A percentile compares a stretch with the other conserved stretches of the same genome.
These are phyloP conservation scores for Encephalitozoon romaleae DNA, from an alignment of 371 early-diverging fungal genomes.

Conservation along the genomic window DNA sequence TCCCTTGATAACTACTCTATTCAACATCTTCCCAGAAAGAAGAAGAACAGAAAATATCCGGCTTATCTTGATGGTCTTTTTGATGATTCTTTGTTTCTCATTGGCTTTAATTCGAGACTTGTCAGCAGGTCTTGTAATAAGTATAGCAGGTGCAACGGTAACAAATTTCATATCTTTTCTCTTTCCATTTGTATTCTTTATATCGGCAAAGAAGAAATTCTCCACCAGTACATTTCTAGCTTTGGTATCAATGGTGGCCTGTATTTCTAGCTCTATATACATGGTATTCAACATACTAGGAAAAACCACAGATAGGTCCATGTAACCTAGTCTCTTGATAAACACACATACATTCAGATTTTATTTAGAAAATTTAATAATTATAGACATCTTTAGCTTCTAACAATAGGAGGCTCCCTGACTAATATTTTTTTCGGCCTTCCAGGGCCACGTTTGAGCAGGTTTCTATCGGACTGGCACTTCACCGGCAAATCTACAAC, in stretches of 20 bases:
- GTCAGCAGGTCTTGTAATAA: background rate
- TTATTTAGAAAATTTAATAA: background rate
- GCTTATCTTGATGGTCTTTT: background rate
- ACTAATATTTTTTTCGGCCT: conserved; percentile 38
- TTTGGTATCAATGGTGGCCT: background rate
- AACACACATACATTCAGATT: background rate
- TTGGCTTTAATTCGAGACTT: background rate
- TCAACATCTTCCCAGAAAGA: background rate
- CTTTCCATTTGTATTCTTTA: conserved; percentile 2
- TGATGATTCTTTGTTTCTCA: background rate
- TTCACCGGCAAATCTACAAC: conserved; percentile 28
- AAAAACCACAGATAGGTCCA: background rate
- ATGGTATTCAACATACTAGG: background rate
- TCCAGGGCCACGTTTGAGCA: conserved; percentile 37
- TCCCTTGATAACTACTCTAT: background rate
- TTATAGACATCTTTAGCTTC: background rate
- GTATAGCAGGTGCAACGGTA: conserved; percentile 1
- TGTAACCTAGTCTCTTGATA: background rate
- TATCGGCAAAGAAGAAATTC: background rate
- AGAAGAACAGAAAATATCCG: background rate
- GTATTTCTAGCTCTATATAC: background rate
- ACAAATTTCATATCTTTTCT: conserved; percentile 13
- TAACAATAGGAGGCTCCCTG: background rate
- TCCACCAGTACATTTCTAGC: background rate
- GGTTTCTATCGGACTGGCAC: conserved; percentile 23